These are phyloP conservation scores for Metschnikowia cubensis DNA, from an alignment of 805 yeast species.

Conservation along the genomic window DNA sequence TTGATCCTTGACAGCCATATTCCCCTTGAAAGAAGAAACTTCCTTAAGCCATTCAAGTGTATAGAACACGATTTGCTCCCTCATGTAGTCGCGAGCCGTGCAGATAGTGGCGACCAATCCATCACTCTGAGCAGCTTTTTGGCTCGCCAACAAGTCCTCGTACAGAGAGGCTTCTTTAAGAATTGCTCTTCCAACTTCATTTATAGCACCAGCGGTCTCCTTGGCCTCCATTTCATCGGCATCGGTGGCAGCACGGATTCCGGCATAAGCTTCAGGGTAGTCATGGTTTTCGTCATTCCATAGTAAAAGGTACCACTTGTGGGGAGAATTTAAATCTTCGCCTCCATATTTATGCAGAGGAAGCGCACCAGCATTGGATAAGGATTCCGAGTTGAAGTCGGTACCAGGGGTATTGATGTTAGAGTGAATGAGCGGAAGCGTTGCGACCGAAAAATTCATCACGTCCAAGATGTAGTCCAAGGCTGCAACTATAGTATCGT, in stretches of 20 bases:
- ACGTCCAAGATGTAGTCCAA: slow-evolving; percentile 45
- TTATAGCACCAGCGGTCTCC: slow-evolving; percentile 42
- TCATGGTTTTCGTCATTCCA: slow-evolving; percentile 81
- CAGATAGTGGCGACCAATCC: slow-evolving; percentile 57
- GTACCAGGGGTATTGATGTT: slow-evolving; percentile 23
- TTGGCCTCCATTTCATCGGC: slow-evolving; percentile 26
- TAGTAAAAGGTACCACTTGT: slow-evolving; percentile 47
- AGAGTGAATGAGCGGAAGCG: slow-evolving; percentile 38
- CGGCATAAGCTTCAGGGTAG: slow-evolving; percentile 49
- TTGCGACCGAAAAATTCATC: slow-evolving; percentile 33
- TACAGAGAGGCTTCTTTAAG: slow-evolving; percentile 31
- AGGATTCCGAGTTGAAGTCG: slow-evolving; percentile 20
- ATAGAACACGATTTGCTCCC: slow-evolving; percentile 44
- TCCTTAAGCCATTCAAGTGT: slow-evolving; percentile 51
- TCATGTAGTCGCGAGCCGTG: slow-evolving; percentile 46
- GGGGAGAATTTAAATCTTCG: slow-evolving; percentile 29
- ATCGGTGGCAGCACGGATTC: slow-evolving; percentile 37
- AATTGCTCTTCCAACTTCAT: slow-evolving; percentile 47
- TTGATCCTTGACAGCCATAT: slow-evolving; percentile 22
- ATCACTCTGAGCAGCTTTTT: slow-evolving; percentile 38
- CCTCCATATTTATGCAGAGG: slow-evolving; percentile 31
- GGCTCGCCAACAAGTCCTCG: slow-evolving; percentile 27
- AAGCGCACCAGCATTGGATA: slow-evolving; percentile 32
- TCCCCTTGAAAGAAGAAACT: slow-evolving; percentile 26
- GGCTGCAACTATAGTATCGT: slow-evolving; percentile 28